phyloP scores from a whole-genome alignment of 225 moss, liverwort and hornwort species.

The Ulota crispa region DNA sequence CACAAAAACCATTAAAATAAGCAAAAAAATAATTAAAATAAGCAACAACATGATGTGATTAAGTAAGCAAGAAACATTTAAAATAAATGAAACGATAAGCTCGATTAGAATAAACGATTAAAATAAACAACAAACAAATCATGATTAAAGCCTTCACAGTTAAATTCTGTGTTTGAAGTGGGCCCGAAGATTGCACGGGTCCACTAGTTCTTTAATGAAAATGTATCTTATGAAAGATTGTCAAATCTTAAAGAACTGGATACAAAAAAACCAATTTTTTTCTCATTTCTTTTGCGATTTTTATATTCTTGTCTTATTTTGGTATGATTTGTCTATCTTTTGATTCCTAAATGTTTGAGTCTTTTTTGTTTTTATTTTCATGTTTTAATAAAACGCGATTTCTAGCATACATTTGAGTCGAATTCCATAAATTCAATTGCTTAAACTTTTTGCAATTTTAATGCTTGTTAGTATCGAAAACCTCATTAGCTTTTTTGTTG shows the following conservation, averaged over 20 bases:
- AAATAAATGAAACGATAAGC: too few species aligned
- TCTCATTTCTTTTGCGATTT: not conserved
- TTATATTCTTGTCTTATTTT: not conserved
- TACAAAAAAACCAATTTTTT: not conserved
- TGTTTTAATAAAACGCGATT: not conserved
- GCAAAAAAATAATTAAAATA: too few species aligned
- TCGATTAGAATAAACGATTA: too few species aligned
- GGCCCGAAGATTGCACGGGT: too few species aligned
- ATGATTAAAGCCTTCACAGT: too few species aligned
- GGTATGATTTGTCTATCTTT: not conserved
- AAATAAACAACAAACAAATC: too few species aligned
- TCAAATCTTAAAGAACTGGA: not conserved
- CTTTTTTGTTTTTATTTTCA: not conserved
- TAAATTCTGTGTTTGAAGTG: too few species aligned
- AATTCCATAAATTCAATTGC: not conserved
- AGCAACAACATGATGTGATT: too few species aligned
- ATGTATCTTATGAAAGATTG: not conserved
- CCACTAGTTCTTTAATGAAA: not conserved
- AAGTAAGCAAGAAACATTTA: too few species aligned
- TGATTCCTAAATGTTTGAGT: not conserved
- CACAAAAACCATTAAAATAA: too few species aligned
- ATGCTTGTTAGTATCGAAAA: not conserved
- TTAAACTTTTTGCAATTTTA: not conserved
- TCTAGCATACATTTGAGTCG: not conserved
- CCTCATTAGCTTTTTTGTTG: not conserved